Conservation (phyloP, 2,329 filamentous ascomycete species). For the Huntiella savannae region DNA sequence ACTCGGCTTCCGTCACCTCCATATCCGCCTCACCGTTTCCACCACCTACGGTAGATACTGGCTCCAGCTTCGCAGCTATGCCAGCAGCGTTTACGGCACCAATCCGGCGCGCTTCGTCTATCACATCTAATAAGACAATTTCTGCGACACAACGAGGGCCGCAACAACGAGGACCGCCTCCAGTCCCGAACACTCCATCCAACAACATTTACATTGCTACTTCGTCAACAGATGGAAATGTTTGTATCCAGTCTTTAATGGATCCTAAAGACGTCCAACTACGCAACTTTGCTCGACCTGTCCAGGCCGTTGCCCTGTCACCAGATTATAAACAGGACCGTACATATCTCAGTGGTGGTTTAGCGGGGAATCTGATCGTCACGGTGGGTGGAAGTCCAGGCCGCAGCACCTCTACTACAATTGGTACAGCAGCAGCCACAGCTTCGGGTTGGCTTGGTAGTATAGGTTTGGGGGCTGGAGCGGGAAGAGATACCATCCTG, state of each 20-base stretch:
- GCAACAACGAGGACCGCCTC: conserved; percentile 29
- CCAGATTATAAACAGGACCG: conserved; percentile 83
- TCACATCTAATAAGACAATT: conserved; percentile 22
- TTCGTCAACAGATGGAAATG: conserved; percentile 86
- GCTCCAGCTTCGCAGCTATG: conserved; percentile 4
- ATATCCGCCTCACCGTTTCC: conserved; percentile 82
- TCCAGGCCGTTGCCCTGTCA: conserved; percentile 83
- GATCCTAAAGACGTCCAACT: conserved; percentile 80
- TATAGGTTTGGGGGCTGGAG: conserved; percentile 60
- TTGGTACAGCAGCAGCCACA: conserved; percentile 59
- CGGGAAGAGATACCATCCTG: conserved; percentile 56
- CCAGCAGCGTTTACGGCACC: not conserved
- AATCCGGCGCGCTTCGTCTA: conserved; percentile 17
- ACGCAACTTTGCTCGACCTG: conserved; percentile 80
- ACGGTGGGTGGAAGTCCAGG: conserved; percentile 67
- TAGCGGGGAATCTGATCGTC: conserved; percentile 71
- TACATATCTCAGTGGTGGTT: conserved; percentile 76
- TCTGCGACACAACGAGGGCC: conserved; percentile 24
- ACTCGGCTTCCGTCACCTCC: conserved; percentile 75
- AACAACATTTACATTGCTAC: conserved; percentile 90
- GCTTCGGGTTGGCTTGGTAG: conserved; percentile 83
- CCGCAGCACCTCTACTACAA: conserved; percentile 72
- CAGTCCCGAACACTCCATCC: conserved; percentile 55
- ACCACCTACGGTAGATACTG: conserved; percentile 20
- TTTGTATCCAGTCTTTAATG: conserved; percentile 73